Conservation (phyloP, 2,329 filamentous ascomycete species). For the Penicillium vulpinum region DNA sequence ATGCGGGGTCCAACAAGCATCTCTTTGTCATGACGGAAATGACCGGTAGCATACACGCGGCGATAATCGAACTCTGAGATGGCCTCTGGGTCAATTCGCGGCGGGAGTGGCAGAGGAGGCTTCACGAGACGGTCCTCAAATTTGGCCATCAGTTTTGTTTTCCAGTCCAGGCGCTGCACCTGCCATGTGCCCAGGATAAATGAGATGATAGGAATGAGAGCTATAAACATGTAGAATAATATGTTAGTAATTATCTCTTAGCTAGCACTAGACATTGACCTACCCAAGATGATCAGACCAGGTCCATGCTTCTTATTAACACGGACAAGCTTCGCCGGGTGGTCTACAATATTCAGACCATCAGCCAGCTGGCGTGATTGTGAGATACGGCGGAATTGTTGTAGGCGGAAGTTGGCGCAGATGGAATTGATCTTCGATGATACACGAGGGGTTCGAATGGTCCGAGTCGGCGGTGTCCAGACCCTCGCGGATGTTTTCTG, state of each 20-base stretch:
- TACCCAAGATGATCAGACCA: slow-evolving; percentile 75
- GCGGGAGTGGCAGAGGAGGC: slow-evolving; percentile 80
- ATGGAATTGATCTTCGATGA: slow-evolving; percentile 32
- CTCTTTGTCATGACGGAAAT: slow-evolving; percentile 82
- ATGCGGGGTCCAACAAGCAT: slow-evolving; percentile 94
- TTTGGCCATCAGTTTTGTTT: slow-evolving; percentile 85
- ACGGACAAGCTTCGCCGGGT: slow-evolving; percentile 77
- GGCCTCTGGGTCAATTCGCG: slow-evolving; percentile 75
- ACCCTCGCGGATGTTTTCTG: slow-evolving; percentile 23
- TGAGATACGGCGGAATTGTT: slow-evolving; percentile 41
- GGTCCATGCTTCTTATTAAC: slow-evolving; percentile 72
- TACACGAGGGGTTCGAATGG: slow-evolving; percentile 20
- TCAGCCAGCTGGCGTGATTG: slow-evolving; percentile 60
- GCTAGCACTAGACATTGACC: slow-evolving; percentile 4
- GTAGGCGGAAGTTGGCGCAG: slow-evolving; percentile 37
- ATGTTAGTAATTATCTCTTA: slow-evolving; percentile 8
- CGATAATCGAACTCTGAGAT: slow-evolving; percentile 90
- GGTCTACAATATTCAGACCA: slow-evolving; percentile 82
- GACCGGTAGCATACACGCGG: slow-evolving; percentile 72
- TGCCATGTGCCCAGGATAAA: slow-evolving; percentile 94
- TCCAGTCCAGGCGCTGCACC: slow-evolving; percentile 88
- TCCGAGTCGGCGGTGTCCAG: slow-evolving; percentile 25
- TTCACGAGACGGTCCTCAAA: slow-evolving; percentile 90
- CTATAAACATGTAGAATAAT: slow-evolving; percentile 37
- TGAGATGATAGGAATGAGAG: slow-evolving; percentile 85